phyloP scores from a whole-genome alignment of 2,329 filamentous ascomycete species.

The Diplodia seriata region DNA sequence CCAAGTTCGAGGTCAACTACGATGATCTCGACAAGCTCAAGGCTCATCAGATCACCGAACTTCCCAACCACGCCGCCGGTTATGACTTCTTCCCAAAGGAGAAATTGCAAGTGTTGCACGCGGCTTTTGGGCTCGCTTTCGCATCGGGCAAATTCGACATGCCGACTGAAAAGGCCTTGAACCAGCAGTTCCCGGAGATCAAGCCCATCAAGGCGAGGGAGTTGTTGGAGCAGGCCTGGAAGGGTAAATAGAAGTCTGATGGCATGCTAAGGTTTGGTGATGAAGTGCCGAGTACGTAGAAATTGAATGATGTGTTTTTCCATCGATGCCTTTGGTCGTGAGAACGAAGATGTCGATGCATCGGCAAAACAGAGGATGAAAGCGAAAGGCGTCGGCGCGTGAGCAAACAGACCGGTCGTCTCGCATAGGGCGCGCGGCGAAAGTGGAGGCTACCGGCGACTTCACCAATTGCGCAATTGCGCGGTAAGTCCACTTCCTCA shows the following conservation, averaged over 20 bases:
- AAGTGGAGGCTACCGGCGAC: background rate
- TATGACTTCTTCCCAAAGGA: slow-evolving; percentile 37
- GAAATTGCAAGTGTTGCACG: slow-evolving; percentile 15
- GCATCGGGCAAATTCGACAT: slow-evolving; percentile 4
- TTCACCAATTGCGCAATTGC: background rate
- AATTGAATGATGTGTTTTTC: no score
- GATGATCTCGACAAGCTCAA: slow-evolving; percentile 36
- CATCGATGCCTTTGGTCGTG: no score
- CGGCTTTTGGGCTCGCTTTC: background rate
- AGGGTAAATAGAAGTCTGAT: slow-evolving; percentile 10
- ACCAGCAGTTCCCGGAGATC: slow-evolving; percentile 26
- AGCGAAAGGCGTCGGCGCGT: background rate
- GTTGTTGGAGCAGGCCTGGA: slow-evolving; percentile 19
- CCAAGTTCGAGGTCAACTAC: slow-evolving; percentile 35
- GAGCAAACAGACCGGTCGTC: background rate
- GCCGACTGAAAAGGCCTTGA: background rate
- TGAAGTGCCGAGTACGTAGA: background rate
- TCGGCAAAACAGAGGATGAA: background rate
- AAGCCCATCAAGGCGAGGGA: slow-evolving; percentile 2
- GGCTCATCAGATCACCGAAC: slow-evolving; percentile 34
- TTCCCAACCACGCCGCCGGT: slow-evolving; percentile 31
- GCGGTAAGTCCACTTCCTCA: background rate
- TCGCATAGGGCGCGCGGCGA: background rate
- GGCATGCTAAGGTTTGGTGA: background rate
- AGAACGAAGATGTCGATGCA: no score